Base-by-base conservation (phyloP, 495 filamentous ascomycete genomes). In the Lasiosphaeriaceae sp. region DNA sequence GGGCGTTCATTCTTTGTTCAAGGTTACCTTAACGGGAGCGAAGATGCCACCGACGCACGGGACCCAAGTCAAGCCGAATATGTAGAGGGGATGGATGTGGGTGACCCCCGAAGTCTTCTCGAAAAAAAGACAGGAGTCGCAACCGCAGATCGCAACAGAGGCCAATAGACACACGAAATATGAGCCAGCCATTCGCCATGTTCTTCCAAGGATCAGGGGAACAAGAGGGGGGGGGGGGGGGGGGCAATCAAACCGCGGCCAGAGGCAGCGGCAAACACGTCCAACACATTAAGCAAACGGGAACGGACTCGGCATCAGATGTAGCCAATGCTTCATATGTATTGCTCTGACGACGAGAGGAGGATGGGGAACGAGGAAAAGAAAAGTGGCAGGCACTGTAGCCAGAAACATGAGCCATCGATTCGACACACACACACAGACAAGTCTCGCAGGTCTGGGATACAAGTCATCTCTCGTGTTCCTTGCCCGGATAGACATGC, bases 1-100 rank as follows among this genome's bases (percentile, higher is more conserved):
- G 50, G 24, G 14, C 21, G 29, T 41, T n/a, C n/a, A n/a, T n/a
- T n/a, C n/a, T 31, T 17, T 58, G 34, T 52, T 55, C 54, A 31
- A 57, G 53, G 53, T 52, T 26, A 56, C 60, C 45, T n/a, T 34
- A 39, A 51, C 47, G 53, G 24, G 45, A 39, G 43, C 22, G 44
- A 59, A 31, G 34, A 23, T 59, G 62, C 50, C 50, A 59, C 56
- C 26, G 14, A 17, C 39, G 41, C 35, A 43, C 39, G n/a, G 5
- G 39, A 17, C 8, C 14, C 14, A n/a, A 17, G n/a, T 43, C 39
- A 12, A 43, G 39, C n/a, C 12, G 39, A 43, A 17, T 17, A 14
- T 8, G 14, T 8, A 14, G 34, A 14, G 39, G 16, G 39, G n/a
- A 43, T 12, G 14, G 14, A 43, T 4, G 16, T 14, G n/a, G 39